Base-by-base conservation (phyloP, 73 alveolate genomes). In the Paramecium primaurelia region DNA sequence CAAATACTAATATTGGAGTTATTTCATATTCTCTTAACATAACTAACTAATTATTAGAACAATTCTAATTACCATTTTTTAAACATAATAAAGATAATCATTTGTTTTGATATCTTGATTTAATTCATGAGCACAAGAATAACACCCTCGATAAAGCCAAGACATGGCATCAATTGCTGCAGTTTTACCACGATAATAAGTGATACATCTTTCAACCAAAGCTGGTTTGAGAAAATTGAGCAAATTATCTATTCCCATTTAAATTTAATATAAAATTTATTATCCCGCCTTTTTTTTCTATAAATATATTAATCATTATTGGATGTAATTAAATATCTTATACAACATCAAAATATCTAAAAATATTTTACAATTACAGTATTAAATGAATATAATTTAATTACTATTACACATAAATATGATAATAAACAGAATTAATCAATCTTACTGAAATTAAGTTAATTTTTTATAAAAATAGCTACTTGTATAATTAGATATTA, bases 111-210 rank as follows among this genome's bases (percentile, higher is more conserved):
- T 84, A 22, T 92, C 96, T 37, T 71, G 77, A 26, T 95, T 97
- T 25, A 96, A 95, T 77, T 97, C 97, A 88, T 90, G 92, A 22
- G 98, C 95, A 88, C 96, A 95, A 4, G 99, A 95, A 94, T 96
- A 98, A 86, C 96, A 97, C 5, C 99, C 99, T 71, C 95, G 97
- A 93, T 98, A 98, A 18, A 98, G 94, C 99, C 99, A 98, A 14
- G 96, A 96, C 99, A 98, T 98, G 36, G 98, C 95, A 92, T 98
- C 99, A 8, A 98, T 94, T 8, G 98, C 99, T 36, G 98, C 97
- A 14, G 97, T 97, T 86, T 98, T 95, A 18, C 99, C 99, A 93
- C 95, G 71, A 71, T 93, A 97, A 60, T 84, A 83, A 8, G 95
- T 87, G 6, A 98, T 77, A 45, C 95, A 45, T 71, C 93, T 93